Evolutionary conservation across 1,139 yeast species (phyloP), one percentile per base, ranked within the genome.

Genomic region (Waltiozyma sp.): DNA sequence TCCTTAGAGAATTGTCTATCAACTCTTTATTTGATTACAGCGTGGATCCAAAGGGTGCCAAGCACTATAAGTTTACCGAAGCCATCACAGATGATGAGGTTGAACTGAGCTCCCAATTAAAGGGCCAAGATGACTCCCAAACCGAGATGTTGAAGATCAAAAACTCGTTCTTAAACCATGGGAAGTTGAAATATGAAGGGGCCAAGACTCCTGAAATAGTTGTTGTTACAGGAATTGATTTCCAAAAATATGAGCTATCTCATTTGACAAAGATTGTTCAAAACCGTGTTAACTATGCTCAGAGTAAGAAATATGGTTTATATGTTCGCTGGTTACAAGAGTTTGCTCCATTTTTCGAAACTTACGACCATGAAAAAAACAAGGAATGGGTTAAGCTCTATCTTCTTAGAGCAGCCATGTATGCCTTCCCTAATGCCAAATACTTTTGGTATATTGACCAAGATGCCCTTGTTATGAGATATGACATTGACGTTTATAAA

Each of bases 361-460:
- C 45, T 10, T 33, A 33, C 36, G 26, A 36, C 26, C 26, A 19
- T 21, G 40, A 40, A 31, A 60, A 46, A n/a, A 47, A 51, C 48
- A 62, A 65, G 37, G 73, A 72, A 46, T 82, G 93, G 91, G 70
- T 75, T 19, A 72, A 79, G 50, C 53, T 80, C 35, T 69, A 72
- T 46, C 61, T 77, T 37, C 37, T 83, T 58, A 71, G 93, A 50
- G 89, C 89, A 14, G 96, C 96, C 9, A 76, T 86, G 80, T 76
- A 76, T 60, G 89, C 94, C 0, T 85, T 86, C 65, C 96, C 96
- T 1, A 66, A 78, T 38, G 81, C 95, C 8, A 76, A 83, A 56
- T 82, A 86, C 71, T 80, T 86, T 54, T 83, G 95, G 88, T 88
- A 78, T 56, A 58, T 88, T 40, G 95, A 84, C 58, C 80, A 86